Evolutionary conservation across 345 rosid species (phyloP), one percentile per base, ranked within the genome.

Genomic region (Ricinus communis): DNA sequence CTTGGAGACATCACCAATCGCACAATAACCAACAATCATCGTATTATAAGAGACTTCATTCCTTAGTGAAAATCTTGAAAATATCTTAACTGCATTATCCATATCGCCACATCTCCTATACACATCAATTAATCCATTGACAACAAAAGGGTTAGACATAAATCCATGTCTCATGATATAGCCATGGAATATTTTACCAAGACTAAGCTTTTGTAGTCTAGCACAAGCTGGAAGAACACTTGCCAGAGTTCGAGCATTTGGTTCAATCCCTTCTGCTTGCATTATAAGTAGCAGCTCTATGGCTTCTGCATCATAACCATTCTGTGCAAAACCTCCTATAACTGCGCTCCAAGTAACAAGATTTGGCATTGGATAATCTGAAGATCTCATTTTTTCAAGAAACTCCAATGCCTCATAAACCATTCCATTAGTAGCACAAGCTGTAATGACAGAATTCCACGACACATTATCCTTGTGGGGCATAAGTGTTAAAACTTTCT

Each of bases 211-310:
- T 57, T 56, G 80, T 41, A 85, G 58, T 77, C 91, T 82, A 68
- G 90, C 91, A 69, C 90, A 87, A 19, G 93, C 85, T 53, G 93
- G 93, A 69, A 85, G 88, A 68, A 82, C 86, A 65, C 88, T 84
- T 5, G 90, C 88, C 50, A 89, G 71, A 60, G 91, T 87, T 52
- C 79, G 82, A 3, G 86, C 82, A 80, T 84, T 89, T 6, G 88
- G 91, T 69, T 75, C 70, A 40, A 82, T 60, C 33, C 92, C 90
- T 70, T 82, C 81, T 16, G 62, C 76, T 62, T 62, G 79, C 91
- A 88, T 88, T 68, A 83, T 76, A 28, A 56, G 51, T 9, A 85
- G 72, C 78, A 82, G 41, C 33, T 71, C 72, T 53, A 88, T 68
- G 12, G 88, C 93, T 62, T 76, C 75, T 46, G 58, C 71, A 24